Evolutionary conservation across 176 grass and related monocot genomes (phyloP).

Genomic region (Triticum urartu): DNA sequence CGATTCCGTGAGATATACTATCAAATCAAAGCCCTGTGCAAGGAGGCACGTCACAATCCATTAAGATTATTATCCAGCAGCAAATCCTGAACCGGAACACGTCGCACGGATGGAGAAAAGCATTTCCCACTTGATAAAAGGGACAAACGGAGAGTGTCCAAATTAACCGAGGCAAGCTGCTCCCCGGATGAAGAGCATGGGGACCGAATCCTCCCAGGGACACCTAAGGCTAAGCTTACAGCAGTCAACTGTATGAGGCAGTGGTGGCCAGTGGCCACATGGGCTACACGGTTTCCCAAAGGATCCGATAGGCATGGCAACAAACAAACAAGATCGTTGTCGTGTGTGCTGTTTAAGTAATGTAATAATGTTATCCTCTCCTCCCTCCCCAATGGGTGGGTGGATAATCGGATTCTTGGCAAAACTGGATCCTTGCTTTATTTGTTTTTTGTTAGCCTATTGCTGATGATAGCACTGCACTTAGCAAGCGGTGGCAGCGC

Average conservation of each 20-base stretch:
- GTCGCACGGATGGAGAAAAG: background rate
- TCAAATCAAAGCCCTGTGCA: background rate
- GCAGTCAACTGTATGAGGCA: background rate
- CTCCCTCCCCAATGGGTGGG: background rate
- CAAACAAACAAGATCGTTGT: background rate
- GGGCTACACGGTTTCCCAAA: background rate
- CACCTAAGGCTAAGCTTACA: too few species aligned
- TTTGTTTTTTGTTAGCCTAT: background rate
- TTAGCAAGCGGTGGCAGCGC: too few species aligned
- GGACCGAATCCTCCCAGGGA: background rate
- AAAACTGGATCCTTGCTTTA: background rate
- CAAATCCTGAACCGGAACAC: background rate
- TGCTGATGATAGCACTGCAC: too few species aligned
- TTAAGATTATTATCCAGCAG: background rate
- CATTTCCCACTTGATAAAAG: background rate
- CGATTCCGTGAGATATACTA: background rate
- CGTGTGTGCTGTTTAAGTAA: background rate
- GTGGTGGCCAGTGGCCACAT: background rate
- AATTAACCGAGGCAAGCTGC: constrained; percentile 14
- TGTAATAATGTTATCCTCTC: background rate
- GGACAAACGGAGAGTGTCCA: background rate
- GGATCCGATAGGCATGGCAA: background rate
- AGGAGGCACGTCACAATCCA: background rate
- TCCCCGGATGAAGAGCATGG: background rate
- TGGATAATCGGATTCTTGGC: background rate